Percentiles rank a stretch among this genome's conserved stretches.
These are phyloP conservation scores for Graphilbum sp. DNA, from an alignment of 2,329 filamentous ascomycete genomes.

Conservation along the genomic window DNA sequence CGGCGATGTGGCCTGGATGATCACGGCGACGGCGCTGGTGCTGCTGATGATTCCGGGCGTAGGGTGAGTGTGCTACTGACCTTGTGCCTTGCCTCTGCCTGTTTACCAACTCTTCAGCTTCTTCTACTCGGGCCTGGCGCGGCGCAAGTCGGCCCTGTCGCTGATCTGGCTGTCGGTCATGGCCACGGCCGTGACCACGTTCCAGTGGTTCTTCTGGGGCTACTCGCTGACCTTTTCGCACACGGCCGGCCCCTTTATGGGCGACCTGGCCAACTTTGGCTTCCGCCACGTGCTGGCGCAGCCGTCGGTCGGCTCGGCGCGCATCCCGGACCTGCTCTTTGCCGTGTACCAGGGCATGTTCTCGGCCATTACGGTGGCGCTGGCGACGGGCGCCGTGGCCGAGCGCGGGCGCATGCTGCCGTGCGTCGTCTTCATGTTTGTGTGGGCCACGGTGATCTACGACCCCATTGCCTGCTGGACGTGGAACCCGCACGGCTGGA, in stretches of 20 bases:
- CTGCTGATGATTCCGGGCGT: constrained; percentile 88
- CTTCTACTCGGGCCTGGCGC: constrained; percentile 84
- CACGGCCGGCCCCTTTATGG: constrained; percentile 57
- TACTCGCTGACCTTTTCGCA: constrained; percentile 75
- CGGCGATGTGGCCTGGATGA: constrained; percentile 75
- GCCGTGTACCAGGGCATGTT: constrained; percentile 83
- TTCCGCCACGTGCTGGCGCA: constrained; percentile 59
- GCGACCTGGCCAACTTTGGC: constrained; percentile 64
- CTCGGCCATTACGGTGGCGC: constrained; percentile 68
- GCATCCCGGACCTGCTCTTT: constrained; percentile 71
- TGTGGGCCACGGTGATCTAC: constrained; percentile 83
- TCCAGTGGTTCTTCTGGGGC: constrained; percentile 94
- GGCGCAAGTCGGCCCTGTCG: constrained; percentile 76
- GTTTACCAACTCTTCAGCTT: constrained; percentile 29
- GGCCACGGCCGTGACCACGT: constrained; percentile 66
- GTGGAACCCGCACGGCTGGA: constrained; percentile 76
- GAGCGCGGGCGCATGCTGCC: constrained; percentile 81
- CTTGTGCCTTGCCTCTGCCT: not conserved
- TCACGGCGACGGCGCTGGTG: constrained; percentile 66
- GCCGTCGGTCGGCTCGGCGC: constrained; percentile 56
- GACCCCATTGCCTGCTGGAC: constrained; percentile 92
- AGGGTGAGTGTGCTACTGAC: constrained; percentile 39
- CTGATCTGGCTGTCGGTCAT: constrained; percentile 85
- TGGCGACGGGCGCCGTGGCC: constrained; percentile 61
- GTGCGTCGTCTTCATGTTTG: constrained; percentile 80